A percentile compares a stretch with the other conserved stretches of the same genome.
These are phyloP conservation scores for Osmanthus fragrans DNA, from an alignment of 257 asterid genomes.

Conservation along the genomic window DNA sequence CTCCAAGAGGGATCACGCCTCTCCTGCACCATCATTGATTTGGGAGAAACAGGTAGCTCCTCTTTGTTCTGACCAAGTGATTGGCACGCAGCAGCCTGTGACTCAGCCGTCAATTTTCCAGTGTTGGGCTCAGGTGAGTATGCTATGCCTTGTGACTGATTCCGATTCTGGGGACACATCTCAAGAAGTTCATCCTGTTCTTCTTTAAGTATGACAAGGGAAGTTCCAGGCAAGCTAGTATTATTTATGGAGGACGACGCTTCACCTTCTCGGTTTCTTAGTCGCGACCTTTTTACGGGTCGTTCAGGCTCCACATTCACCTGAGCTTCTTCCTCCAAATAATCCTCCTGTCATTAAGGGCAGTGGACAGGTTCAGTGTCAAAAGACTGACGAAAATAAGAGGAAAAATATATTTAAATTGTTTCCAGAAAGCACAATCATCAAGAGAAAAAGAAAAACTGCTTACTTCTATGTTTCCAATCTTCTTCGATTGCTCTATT, in stretches of 20 bases:
- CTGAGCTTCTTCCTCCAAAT: conserved; percentile 48
- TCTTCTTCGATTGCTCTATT: conserved; percentile 15
- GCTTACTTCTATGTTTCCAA: conserved; percentile 23
- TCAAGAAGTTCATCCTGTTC: conserved; percentile 53
- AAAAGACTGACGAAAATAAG: not conserved
- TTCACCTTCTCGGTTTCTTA: conserved; percentile 45
- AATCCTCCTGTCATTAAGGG: conserved; percentile 25
- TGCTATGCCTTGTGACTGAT: conserved; percentile 26
- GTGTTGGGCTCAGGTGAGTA: conserved; percentile 28
- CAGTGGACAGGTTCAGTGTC: not conserved
- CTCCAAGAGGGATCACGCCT: conserved; percentile 28
- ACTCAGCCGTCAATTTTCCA: conserved; percentile 27
- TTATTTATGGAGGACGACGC: conserved; percentile 28
- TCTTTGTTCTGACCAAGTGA: conserved; percentile 40
- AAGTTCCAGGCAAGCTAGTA: conserved; percentile 19
- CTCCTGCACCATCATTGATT: conserved; percentile 27
- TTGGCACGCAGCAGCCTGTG: conserved; percentile 28
- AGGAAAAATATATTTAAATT: not conserved
- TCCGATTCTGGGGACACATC: conserved; percentile 11
- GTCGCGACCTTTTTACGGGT: conserved; percentile 64
- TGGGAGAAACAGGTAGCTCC: conserved; percentile 44
- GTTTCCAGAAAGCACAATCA: conserved; percentile 10
- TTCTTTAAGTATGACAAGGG: conserved; percentile 49
- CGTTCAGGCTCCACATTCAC: conserved; percentile 47
- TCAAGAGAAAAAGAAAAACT: conserved; percentile 21